Evolutionary conservation across 1,284 basidiomycete species (phyloP), one percentile per base, ranked within the genome.

Genomic region (Hemileccinum hortonii): DNA sequence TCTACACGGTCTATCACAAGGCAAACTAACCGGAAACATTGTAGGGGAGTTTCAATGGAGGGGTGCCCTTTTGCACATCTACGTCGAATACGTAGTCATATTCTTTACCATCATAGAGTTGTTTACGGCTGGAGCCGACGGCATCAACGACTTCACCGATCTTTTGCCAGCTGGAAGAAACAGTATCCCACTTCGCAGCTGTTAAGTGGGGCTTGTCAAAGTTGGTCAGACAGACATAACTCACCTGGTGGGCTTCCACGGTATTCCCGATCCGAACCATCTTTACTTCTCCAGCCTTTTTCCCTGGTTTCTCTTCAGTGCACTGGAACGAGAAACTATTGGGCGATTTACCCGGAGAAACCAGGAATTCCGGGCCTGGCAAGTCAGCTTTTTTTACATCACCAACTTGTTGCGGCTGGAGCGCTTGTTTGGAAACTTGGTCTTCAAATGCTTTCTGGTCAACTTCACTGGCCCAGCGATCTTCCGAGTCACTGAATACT

Each of bases 31-130:
- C 93, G 41, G 82, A 82, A 14, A 81, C 83, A 66, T 98, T 98
- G 72, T 92, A 99, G 0, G 96, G 95, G 30, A 99, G 80, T 67
- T 98, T 98, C 58, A 99, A 78, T 7, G 94, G 88, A 7, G 96
- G 95, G 21, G 84, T 85, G 8, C 94, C 96, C 58, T 98, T 96
- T 58, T 92, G 81, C 26, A 98, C 89, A 65, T 98, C 96, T 18
- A 99, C 95, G 64, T 98, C 95, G 64, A 99, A 99, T 9, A 99
- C 96, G 64, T 98, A 96, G 73, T 99, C 97, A 66, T 95, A 99
- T 72, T 98, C 96, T 67, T 88, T 87, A 29, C 97, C 97, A 60
- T 92, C 73, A 68, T 90, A 89, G 6, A 96, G 78, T 69, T 96
- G 92, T 71, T 93, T 98, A 54, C 90, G 80, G 9, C 84, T 83